Evolutionary conservation across 208 protist genomes (phyloP), one percentile per base, ranked within the genome.

Genomic region (Leishmania tropica): DNA sequence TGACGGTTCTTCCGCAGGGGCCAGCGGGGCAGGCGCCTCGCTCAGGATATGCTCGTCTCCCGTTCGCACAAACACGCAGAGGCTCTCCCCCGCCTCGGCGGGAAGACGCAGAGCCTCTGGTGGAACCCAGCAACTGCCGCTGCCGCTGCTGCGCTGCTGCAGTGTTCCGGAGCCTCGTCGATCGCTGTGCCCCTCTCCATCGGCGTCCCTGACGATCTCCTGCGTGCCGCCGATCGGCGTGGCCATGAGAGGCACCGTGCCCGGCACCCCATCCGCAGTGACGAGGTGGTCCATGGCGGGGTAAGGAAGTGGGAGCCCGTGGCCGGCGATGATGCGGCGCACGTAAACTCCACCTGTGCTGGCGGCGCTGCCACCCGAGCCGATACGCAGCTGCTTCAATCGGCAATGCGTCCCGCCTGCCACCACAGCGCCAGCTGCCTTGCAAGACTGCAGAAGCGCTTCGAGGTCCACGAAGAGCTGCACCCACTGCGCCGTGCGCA

Each of bases 391-490:
- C 68, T 90, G 76, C 24, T 84, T 80, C n/a, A 89, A 45, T 4
- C 83, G 83, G 2, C 68, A 74, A 64, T 28, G 58, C 0, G 60
- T 11, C 64, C 80, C 80, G 19, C 47, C n/a, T 28, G 60, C 40
- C 19, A 58, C 28, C 37, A 64, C 51, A 21, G 15, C 53, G 31
- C 71, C 56, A 13, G 45, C 78, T 17, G 53, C 31, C 45, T 67
- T 83, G 42, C 91, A 86, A 1, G 73, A 21, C 5, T 83, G 83
- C 68, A 93, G 68, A 4, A 96, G 79, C 21, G 54, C 56, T 8
- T 87, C 84, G 0, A 95, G 76, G 60, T 95, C 91, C 5, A 95
- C 80, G 56, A 90, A 93, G n/a, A 95, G 81, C 75, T 94, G 91
- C 73, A 84, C 78, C 93, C 93, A 96, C 78, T 88, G 81, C 10